Conservation (phyloP, 441 rosid genomes). For the Iberis amara region DNA sequence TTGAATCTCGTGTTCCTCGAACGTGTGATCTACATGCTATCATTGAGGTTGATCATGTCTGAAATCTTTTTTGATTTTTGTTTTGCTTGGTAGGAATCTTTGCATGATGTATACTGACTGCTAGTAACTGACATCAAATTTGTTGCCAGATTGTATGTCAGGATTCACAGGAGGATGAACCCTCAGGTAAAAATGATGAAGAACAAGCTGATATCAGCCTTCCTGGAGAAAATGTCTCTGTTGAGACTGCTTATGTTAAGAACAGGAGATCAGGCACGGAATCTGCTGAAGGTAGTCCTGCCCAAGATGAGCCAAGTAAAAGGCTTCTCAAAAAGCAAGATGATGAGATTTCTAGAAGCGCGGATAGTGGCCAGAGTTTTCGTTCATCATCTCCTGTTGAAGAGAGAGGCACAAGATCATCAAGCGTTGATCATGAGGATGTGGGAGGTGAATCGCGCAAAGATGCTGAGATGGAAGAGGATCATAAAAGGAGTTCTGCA, state of each 20-base stretch:
- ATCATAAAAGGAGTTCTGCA: constrained; percentile 38
- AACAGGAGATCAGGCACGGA: constrained; percentile 35
- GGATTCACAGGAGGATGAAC: constrained; percentile 42
- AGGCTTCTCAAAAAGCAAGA: constrained; percentile 38
- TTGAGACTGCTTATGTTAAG: constrained; percentile 28
- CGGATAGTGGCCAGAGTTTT: constrained; percentile 45
- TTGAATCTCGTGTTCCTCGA: constrained; percentile 82
- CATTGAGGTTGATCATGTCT: constrained; percentile 63
- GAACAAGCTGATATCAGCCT: constrained; percentile 39
- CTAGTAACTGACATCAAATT: constrained; percentile 35
- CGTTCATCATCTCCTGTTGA: constrained; percentile 37
- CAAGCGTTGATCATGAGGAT: constrained; percentile 54
- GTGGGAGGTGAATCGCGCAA: constrained; percentile 39
- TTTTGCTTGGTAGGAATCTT: constrained; percentile 14
- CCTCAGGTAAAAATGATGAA: constrained; percentile 39
- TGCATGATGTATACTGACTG: constrained; percentile 21
- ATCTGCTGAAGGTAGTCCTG: constrained; percentile 45
- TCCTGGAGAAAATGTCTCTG: constrained; percentile 42
- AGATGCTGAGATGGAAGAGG: constrained; percentile 51
- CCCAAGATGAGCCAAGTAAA: constrained; percentile 38
- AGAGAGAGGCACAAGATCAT: constrained; percentile 43
- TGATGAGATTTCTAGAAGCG: constrained; percentile 59
- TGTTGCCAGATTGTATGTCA: constrained; percentile 73
- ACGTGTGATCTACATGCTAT: constrained; percentile 88
- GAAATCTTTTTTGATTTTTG: constrained; percentile 19